Evolutionary conservation across 140 eudicot species (phyloP).

Genomic region (Cichorium intybus): DNA sequence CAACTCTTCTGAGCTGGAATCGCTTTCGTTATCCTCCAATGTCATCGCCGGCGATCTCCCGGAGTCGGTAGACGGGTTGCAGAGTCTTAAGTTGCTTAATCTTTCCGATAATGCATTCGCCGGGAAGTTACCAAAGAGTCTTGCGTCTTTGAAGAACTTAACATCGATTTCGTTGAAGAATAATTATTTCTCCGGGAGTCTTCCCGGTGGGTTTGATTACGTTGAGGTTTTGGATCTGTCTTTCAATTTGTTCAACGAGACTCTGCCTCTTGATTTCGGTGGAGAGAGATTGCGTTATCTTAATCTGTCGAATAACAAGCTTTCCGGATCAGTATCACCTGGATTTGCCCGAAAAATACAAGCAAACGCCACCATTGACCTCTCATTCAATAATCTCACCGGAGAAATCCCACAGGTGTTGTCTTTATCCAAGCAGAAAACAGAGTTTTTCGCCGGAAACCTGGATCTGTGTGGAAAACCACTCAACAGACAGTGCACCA

Average conservation of each 20-base stretch:
- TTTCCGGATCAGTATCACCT: constrained; percentile 56
- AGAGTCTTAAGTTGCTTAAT: constrained; percentile 49
- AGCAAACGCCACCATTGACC: constrained; percentile 56
- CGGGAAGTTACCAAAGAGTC: constrained; percentile 52
- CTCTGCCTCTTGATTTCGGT: constrained; percentile 64
- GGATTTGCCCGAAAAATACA: constrained; percentile 50
- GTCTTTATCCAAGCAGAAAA: constrained; percentile 51
- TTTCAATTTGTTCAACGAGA: constrained; percentile 65
- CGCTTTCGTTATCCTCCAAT: constrained; percentile 59
- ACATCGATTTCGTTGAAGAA: constrained; percentile 57
- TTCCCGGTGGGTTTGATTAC: constrained; percentile 54
- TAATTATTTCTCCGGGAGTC: constrained; percentile 60
- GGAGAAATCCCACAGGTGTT: constrained; percentile 63
- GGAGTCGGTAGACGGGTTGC: constrained; percentile 16
- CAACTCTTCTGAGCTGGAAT: constrained; percentile 56
- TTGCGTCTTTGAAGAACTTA: constrained; percentile 42
- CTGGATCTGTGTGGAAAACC: constrained; percentile 83
- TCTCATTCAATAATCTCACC: constrained; percentile 70
- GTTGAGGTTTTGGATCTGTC: constrained; percentile 59
- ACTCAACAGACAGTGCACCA: constrained; percentile 47
- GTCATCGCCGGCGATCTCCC: constrained; percentile 68
- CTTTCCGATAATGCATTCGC: constrained; percentile 71
- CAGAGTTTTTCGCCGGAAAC: constrained; percentile 67
- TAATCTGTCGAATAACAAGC: constrained; percentile 74
- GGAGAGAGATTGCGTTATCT: constrained; percentile 55